Conservation (phyloP, 768 basidiomycete species). For the Termitomyces heimii region DNA sequence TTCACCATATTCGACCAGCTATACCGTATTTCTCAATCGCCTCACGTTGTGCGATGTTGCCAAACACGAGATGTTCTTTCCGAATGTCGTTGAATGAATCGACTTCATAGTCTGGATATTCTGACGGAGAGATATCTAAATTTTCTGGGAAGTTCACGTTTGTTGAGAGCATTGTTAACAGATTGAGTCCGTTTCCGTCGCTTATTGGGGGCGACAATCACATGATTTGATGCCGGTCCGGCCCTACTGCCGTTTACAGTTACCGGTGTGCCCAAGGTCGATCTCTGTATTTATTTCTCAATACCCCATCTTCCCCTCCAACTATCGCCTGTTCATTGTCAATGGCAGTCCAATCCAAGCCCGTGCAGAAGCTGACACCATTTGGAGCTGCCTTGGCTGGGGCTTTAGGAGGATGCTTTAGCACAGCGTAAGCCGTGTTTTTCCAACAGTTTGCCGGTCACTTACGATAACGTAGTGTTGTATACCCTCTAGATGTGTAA, state of each 20-base stretch:
- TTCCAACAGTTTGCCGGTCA: background rate
- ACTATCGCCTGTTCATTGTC: constrained; percentile 5
- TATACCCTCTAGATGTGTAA: constrained; percentile 94
- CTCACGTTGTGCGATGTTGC: constrained; percentile 36
- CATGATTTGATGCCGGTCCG: constrained; percentile 10
- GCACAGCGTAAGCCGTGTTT: constrained; percentile 66
- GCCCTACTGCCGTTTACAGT: constrained; percentile 4
- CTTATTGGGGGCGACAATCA: constrained; percentile 1
- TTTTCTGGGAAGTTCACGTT: constrained; percentile 32
- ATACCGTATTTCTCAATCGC: constrained; percentile 75
- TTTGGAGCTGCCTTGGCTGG: constrained; percentile 89
- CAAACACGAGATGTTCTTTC: constrained; percentile 20
- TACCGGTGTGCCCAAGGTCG: background rate
- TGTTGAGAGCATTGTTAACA: background rate
- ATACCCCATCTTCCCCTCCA: constrained; percentile 2
- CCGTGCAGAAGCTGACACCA: constrained; percentile 70
- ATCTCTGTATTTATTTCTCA: constrained; percentile 14
- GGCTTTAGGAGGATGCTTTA: constrained; percentile 89
- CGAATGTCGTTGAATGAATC: background rate
- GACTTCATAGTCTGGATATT: constrained; percentile 12
- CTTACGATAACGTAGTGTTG: constrained; percentile 45
- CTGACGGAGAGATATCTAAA: constrained; percentile 29
- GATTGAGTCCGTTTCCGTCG: background rate
- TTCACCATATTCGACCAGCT: constrained; percentile 79
- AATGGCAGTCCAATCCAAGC: constrained; percentile 52